These are phyloP conservation scores for Zoysia japonica DNA, from an alignment of 176 grass and related monocot species.

Conservation along the genomic window DNA sequence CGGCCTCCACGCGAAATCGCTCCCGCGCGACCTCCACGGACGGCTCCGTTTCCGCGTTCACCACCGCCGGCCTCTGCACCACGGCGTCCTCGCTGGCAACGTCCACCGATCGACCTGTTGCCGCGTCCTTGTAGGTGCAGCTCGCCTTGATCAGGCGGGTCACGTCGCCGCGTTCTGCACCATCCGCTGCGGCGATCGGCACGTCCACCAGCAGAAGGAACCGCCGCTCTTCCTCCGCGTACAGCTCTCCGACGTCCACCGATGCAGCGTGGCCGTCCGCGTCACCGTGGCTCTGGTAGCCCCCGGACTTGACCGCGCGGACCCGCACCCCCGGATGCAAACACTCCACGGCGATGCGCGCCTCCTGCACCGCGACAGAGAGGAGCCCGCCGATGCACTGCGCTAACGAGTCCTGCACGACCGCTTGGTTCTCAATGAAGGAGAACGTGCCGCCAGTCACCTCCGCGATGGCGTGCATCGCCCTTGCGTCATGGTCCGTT, in stretches of 20 bases:
- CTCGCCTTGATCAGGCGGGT: background rate
- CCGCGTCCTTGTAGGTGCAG: slow-evolving; percentile 1
- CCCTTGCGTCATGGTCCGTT: background rate
- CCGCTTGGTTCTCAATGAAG: background rate
- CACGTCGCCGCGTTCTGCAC: background rate
- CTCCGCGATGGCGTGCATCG: background rate
- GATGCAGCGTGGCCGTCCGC: background rate
- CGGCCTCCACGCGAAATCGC: background rate
- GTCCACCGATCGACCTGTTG: background rate
- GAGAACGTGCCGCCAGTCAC: background rate
- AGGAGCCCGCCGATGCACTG: background rate
- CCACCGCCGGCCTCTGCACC: background rate
- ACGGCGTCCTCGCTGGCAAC: background rate
- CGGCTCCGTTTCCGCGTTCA: background rate
- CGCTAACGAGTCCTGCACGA: background rate
- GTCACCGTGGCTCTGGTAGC: background rate
- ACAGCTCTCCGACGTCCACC: background rate
- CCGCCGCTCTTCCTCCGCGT: background rate
- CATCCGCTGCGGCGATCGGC: background rate
- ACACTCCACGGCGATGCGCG: background rate
- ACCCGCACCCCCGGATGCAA: background rate
- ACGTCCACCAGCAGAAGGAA: background rate
- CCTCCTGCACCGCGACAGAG: background rate
- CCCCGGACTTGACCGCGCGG: background rate
- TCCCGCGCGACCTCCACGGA: background rate